Evolutionary conservation across 805 yeast genomes (phyloP).

Genomic region (Debaryomyces castellii): DNA sequence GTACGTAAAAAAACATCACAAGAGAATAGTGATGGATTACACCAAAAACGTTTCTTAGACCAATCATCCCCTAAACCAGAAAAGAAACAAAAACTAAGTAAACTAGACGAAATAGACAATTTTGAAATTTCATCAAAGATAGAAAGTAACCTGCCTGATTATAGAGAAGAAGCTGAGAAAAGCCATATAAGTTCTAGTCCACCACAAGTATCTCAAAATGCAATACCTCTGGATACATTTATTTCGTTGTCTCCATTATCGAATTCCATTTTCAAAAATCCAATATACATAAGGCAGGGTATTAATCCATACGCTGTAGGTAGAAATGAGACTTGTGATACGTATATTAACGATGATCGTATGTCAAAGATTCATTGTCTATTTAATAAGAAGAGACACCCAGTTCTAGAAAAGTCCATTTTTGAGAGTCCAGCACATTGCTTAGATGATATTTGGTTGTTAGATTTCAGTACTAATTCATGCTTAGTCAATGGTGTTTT

Average conservation of each 20-base stretch:
- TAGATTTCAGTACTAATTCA: conserved; percentile 78
- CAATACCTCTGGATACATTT: conserved; percentile 59
- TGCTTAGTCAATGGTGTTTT: conserved; percentile 65
- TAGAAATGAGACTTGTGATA: conserved; percentile 61
- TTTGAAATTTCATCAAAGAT: neutral
- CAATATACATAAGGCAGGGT: conserved; percentile 65
- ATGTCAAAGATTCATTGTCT: conserved; percentile 85
- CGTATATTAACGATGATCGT: conserved; percentile 65
- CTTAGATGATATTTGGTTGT: conserved; percentile 73
- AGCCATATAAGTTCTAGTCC: neutral
- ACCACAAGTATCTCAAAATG: neutral
- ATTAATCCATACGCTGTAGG: conserved; percentile 72
- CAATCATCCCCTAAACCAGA: neutral
- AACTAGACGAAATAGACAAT: neutral
- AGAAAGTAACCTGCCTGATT: neutral
- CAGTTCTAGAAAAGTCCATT: conserved; percentile 46
- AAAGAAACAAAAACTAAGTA: neutral
- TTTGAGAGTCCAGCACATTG: conserved; percentile 74
- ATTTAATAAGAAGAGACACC: conserved; percentile 61
- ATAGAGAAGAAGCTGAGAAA: neutral
- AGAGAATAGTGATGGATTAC: neutral
- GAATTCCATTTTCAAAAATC: conserved; percentile 44
- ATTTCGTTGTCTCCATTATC: conserved; percentile 55
- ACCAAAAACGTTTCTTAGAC: neutral
- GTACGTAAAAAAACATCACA: neutral